Conservation (phyloP, 352 stramenopile species). For the Phytophthora capsici region DNA sequence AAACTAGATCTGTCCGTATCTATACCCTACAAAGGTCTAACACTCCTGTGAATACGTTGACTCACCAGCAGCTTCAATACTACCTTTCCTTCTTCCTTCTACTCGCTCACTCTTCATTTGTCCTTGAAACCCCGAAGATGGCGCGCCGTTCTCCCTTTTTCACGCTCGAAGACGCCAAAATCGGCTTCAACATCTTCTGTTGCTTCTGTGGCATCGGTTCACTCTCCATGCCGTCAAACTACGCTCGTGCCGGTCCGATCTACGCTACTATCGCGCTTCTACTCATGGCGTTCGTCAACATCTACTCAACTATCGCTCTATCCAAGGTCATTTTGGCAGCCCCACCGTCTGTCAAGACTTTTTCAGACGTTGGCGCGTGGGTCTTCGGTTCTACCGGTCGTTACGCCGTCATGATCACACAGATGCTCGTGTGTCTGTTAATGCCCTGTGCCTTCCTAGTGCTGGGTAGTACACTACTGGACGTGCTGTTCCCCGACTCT, state of each 20-base stretch:
- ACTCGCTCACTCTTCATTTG: slow-evolving; percentile 4
- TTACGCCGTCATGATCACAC: slow-evolving; percentile 50
- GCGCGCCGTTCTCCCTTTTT: slow-evolving; percentile 28
- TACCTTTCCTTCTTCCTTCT: no score
- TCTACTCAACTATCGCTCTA: slow-evolving; percentile 58
- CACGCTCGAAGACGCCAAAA: slow-evolving; percentile 65
- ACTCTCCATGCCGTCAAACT: slow-evolving; percentile 75
- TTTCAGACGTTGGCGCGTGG: slow-evolving; percentile 53
- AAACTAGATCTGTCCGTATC: not conserved
- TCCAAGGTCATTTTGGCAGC: slow-evolving; percentile 43
- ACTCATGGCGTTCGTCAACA: slow-evolving; percentile 71
- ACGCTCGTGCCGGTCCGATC: slow-evolving; percentile 51
- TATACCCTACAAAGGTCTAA: not conserved
- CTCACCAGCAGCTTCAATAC: no score
- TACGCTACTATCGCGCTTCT: slow-evolving; percentile 54
- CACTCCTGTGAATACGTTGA: no score
- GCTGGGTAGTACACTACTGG: slow-evolving; percentile 51
- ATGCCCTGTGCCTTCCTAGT: slow-evolving; percentile 59
- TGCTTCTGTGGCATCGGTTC: slow-evolving; percentile 73
- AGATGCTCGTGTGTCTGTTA: slow-evolving; percentile 53
- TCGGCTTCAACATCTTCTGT: slow-evolving; percentile 69
- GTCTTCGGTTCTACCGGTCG: slow-evolving; percentile 44
- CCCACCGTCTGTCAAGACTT: slow-evolving; percentile 41
- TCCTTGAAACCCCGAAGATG: slow-evolving; percentile 9
- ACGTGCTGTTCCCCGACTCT: slow-evolving; percentile 56